phyloP scores from a whole-genome alignment of 176 grass and related monocot genomes.

The Zea luxurians region DNA sequence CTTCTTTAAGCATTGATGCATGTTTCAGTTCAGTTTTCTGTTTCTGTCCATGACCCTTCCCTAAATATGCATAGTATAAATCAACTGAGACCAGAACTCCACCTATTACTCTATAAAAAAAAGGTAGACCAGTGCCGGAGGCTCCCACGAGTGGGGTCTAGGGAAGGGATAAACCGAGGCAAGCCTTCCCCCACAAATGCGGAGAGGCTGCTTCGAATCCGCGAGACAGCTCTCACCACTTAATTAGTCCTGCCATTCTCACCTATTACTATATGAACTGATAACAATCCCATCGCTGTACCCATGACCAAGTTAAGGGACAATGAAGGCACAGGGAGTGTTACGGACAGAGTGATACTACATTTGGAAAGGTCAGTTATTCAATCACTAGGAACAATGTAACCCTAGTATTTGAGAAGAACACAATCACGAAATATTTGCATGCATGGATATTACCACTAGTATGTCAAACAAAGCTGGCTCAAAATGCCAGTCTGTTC shows the following conservation, averaged over 20 bases:
- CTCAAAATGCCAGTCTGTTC: background rate
- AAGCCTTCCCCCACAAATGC: too few relatives aligned
- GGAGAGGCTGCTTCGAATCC: too few relatives aligned
- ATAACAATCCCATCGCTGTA: background rate
- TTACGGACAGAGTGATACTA: background rate
- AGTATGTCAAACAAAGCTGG: conserved; percentile 1
- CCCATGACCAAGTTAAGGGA: background rate
- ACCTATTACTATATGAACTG: background rate
- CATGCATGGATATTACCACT: background rate
- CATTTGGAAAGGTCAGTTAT: background rate
- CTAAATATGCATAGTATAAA: background rate
- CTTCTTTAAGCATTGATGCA: background rate
- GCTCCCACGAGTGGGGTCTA: too few relatives aligned
- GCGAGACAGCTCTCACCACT: too few relatives aligned
- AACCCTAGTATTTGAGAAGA: background rate
- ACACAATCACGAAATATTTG: background rate
- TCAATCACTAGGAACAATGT: background rate
- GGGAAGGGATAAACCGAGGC: too few relatives aligned
- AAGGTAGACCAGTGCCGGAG: too few relatives aligned
- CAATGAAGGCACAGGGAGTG: background rate
- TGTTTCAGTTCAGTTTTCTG: background rate
- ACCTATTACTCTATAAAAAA: too few relatives aligned
- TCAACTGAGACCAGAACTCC: background rate
- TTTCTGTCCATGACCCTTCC: background rate
- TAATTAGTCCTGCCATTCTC: too few relatives aligned